These are phyloP conservation scores for Berberis vulgaris DNA, from an alignment of 164 flowering plant genomes.

Conservation along the genomic window DNA sequence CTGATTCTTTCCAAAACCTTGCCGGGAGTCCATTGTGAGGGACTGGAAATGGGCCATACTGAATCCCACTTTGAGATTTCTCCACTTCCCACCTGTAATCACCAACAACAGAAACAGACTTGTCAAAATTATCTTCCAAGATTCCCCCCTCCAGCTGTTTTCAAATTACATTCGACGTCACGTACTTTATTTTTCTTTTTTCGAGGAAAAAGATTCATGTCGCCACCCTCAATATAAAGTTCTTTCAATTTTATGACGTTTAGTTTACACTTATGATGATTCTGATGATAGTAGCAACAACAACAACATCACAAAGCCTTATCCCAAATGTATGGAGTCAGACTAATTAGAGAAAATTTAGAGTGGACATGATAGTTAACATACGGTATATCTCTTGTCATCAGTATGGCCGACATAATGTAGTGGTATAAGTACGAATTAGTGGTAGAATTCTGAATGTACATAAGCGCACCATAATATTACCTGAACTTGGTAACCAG, in stretches of 20 bases:
- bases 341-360: too few species aligned
- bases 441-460: neutral
- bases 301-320: too few species aligned
- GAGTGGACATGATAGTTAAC: too few species aligned
- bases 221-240: neutral
- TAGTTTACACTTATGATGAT: too few species aligned
- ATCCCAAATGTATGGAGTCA: too few species aligned
- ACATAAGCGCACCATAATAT: neutral
- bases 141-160: constrained; percentile 5
- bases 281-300: too few species aligned
- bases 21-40: constrained; percentile 68
- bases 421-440: neutral
- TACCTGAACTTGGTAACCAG: constrained; percentile 65
- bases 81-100: constrained; percentile 59
- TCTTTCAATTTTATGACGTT: too few species aligned
- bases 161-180: neutral
- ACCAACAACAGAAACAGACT: constrained; percentile 5
- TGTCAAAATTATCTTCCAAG: constrained; percentile 5
- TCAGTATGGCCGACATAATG: neutral
- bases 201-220: neutral
- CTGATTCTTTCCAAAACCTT: constrained; percentile 52
- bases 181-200: neutral
- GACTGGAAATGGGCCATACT: constrained; percentile 71
- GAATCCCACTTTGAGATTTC: constrained; percentile 44
- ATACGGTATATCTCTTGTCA: neutral